A percentile compares a stretch with the other conserved stretches of the same genome.
These are phyloP conservation scores for Boechera retrofracta DNA, from an alignment of 345 rosid species.

Conservation along the genomic window DNA sequence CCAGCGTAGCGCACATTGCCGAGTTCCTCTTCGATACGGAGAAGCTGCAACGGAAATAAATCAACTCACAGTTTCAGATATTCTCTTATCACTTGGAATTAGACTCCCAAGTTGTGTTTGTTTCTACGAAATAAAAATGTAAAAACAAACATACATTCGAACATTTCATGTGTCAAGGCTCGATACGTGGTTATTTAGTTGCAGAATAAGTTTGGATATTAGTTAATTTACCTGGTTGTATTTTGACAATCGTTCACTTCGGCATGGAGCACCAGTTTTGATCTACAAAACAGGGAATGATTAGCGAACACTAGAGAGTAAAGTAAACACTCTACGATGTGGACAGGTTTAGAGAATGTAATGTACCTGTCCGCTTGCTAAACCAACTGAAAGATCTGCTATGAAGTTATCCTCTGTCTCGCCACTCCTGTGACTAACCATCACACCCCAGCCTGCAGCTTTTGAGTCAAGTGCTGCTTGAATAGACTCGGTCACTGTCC, in stretches of 20 bases:
- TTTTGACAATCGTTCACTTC: conserved; percentile 95
- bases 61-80: conserved; percentile 3
- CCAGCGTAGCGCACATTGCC: conserved; percentile 88
- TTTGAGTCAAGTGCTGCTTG: conserved; percentile 95
- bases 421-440: conserved; percentile 98
- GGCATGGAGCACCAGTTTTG: conserved; percentile 99
- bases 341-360: conserved; percentile 17
- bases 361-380: conserved; percentile 95
- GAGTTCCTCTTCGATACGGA: conserved; percentile 96
- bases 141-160: not conserved
- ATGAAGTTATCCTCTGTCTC: conserved; percentile 98
- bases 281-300: conserved; percentile 56
- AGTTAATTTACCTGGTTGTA: conserved; percentile 81
- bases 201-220: conserved; percentile 17
- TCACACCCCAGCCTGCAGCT: conserved; percentile 99
- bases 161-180: not conserved
- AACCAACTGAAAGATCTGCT: conserved; percentile 94
- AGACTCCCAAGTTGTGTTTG: not conserved
- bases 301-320: conserved; percentile 8
- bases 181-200: not conserved
- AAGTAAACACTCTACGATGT: not conserved
- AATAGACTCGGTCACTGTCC: conserved; percentile 93
- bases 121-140: not conserved
- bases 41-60: conserved; percentile 66
- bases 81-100: not conserved